These are phyloP conservation scores for Kwoniella sp. DNA, from an alignment of 768 basidiomycete genomes.

Conservation along the genomic window DNA sequence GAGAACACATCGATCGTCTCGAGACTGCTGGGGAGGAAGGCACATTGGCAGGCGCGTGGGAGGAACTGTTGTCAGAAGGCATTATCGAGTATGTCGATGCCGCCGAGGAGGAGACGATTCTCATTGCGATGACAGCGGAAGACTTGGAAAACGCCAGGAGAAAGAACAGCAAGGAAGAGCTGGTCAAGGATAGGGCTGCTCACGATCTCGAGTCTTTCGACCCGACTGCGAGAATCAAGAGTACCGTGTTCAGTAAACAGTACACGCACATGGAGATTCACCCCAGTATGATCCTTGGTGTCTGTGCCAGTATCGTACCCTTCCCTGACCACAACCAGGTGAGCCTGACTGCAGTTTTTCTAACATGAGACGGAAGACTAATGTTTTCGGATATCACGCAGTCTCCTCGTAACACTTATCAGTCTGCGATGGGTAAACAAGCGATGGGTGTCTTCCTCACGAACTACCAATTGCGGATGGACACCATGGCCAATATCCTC, in stretches of 20 bases:
- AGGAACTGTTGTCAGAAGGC: slow-evolving; percentile 78
- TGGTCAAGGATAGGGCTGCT: slow-evolving; percentile 57
- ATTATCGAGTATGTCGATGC: slow-evolving; percentile 94
- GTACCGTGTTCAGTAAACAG: slow-evolving; percentile 78
- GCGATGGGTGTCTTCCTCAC: slow-evolving; percentile 99
- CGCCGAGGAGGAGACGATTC: slow-evolving; percentile 98
- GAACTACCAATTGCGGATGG: slow-evolving; percentile 98
- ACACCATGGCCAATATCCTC: slow-evolving; percentile 99
- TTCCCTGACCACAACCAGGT: slow-evolving; percentile 99
- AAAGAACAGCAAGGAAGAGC: slow-evolving; percentile 43
- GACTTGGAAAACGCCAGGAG: slow-evolving; percentile 81
- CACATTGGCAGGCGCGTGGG: slow-evolving; percentile 64
- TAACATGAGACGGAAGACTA: neutral
- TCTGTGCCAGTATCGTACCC: slow-evolving; percentile 97
- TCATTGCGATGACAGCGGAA: slow-evolving; percentile 98
- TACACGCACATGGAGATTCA: slow-evolving; percentile 99
- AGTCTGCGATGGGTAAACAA: slow-evolving; percentile 99
- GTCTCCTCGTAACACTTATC: slow-evolving; percentile 99
- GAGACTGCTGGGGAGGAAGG: slow-evolving; percentile 61
- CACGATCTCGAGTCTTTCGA: slow-evolving; percentile 62
- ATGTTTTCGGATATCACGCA: slow-evolving; percentile 49
- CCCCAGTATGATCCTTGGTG: slow-evolving; percentile 97
- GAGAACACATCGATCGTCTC: slow-evolving; percentile 72
- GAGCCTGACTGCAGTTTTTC: slow-evolving; percentile 45
- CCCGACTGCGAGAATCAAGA: slow-evolving; percentile 83